Conservation (phyloP, 2,329 filamentous ascomycete genomes). For the Atkinsonella hypoxylon region DNA sequence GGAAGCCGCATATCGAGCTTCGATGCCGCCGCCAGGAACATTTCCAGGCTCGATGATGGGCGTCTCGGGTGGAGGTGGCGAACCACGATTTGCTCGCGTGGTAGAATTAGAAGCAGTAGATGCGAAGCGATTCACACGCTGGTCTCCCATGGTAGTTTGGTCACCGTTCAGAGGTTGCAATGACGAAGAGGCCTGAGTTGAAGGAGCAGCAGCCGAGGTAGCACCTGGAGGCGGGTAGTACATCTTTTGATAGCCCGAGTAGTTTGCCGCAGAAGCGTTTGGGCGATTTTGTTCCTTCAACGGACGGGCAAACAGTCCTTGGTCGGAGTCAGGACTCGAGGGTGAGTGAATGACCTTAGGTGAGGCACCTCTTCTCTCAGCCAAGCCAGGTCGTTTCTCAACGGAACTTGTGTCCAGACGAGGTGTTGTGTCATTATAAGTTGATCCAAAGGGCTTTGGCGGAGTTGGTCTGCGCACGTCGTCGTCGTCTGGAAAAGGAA, state of each 20-base stretch:
- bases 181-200: constrained; percentile 18
- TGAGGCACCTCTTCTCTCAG: constrained; percentile 69
- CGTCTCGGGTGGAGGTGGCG: constrained; percentile 89
- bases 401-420: constrained; percentile 43
- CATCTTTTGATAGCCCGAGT: constrained; percentile 41
- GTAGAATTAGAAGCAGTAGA: constrained; percentile 92
- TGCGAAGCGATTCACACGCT: constrained; percentile 47
- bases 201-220: constrained; percentile 19
- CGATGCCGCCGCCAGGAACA: constrained; percentile 69
- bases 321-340: constrained; percentile 62
- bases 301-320: constrained; percentile 67
- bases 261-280: constrained; percentile 28
- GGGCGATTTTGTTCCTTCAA: constrained; percentile 31
- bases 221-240: constrained; percentile 48
- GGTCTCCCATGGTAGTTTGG: constrained; percentile 25
- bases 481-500: constrained; percentile 66
- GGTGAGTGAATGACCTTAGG: constrained; percentile 78
- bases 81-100: constrained; percentile 81
- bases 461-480: constrained; percentile 34
- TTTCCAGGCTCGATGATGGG: constrained; percentile 63
- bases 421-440: constrained; percentile 37
- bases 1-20: constrained; percentile 80
- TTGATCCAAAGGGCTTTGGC: constrained; percentile 32
- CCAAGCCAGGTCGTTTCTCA: constrained; percentile 54
- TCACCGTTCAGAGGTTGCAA: constrained; percentile 12